Base-by-base conservation (phyloP, 768 basidiomycete genomes). In the Candolleomyces eurysporus region DNA sequence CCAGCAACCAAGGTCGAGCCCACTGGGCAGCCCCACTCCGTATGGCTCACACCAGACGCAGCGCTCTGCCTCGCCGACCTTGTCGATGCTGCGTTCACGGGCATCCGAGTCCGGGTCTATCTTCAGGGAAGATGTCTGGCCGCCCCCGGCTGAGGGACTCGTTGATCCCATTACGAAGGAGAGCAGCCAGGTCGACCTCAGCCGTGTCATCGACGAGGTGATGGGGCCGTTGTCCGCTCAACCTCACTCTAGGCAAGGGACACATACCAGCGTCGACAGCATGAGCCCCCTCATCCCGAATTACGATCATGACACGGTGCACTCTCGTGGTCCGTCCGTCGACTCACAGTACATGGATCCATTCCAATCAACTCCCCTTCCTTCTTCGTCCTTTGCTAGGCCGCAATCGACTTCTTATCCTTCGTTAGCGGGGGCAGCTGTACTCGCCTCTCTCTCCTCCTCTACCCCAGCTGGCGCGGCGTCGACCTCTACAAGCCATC, bases 71-170 rank as follows among this genome's bases (percentile, higher is more conserved):
- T 75, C 78, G 0, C 71, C 76, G n/a, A 64, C 76, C 0, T 76
- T 75, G 0, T 73, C 77, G 7, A 66, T 79, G 30, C 69, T 79
- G 48, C 76, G 76, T 32, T 69, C 78, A 3, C 71, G 78, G 6
- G 74, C 71, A 4, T 75, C 81, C 2, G 80, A 82, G 42, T 68
- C 76, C 2, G 81, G 80, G 1, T 82, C 81, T 0, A 73, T 80
- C 40, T 83, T 83, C 67, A 72, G 74, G 17, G 83, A 83, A 55
- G 79, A 82, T 14, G 75, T 81, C 0, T 81, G 78, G 76, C 75
- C 75, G 0, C 78, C 79, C 0, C 82, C 82, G 1, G 72, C 61
- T 1, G 72, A 71, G 26, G 60, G 66, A 9, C 73, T 79, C 42
- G 74, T 79, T 6, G 80, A 82, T 62, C 80, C 79, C 0, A 75